Evolutionary conservation across 257 asterid genomes (phyloP), one percentile per base, ranked within the genome.

Genomic region (Solanum corneliomulleri): DNA sequence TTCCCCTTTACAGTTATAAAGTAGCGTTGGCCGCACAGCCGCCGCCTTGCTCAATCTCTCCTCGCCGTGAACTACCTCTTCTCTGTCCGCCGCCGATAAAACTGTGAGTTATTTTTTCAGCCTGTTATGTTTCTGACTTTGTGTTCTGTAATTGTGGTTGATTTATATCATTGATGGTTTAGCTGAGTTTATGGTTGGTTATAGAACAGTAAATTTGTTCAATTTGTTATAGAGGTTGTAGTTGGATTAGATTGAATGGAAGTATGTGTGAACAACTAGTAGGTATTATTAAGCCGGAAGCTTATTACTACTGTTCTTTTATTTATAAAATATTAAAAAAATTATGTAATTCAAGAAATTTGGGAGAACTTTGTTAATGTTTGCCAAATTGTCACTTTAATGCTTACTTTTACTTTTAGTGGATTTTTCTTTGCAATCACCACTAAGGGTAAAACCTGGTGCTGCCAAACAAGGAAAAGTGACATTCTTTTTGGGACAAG

Each of bases 11-110:
- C 25, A 68, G 35, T 14, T 7, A 7, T 18, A 68, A 68, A 33
- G n/a, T 33, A 70, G 77, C 77, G 7, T 31, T 70, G 21, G 77
- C 77, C 21, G 12, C 44, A 69, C n/a, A 70, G 77, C 77, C 33
- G 88, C 94, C 77, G 93, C 82, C 93, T 52, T 52, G 62, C n/a
- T 52, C 62, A 52, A 18, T 72, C 45, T 72, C 92, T 92, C 78
- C 88, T 9, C 95, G 93, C 80, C 93, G 95, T 47, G 95, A 93
- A 47, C 88, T 11, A 83, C 94, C 21, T 88, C 89, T 11, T 87
- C 96, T 27, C 27, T 91, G 39, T 89, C 92, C 16, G 92, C 93
- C 87, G 92, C 93, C 87, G 86, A 85, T 66, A 91, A 52, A 90
- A 75, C 90, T 21, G 95, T 93, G 91, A 8, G 90, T 39, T 31